A percentile compares a stretch with the other conserved stretches of the same genome.
These are phyloP conservation scores for Annona cherimola DNA, from an alignment of 164 flowering plant genomes.

Conservation along the genomic window DNA sequence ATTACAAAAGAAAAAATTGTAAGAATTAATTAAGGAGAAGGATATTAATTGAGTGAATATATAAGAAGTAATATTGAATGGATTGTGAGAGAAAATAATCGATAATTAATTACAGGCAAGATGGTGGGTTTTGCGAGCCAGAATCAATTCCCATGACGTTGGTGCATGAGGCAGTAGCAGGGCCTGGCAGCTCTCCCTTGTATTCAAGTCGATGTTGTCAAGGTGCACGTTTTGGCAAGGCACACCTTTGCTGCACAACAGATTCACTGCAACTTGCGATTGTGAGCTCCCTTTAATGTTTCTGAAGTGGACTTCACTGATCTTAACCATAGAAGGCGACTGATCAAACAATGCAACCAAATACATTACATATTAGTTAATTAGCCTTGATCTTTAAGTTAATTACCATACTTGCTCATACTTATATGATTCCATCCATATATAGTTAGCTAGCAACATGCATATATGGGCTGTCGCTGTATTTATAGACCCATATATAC, in stretches of 20 bases:
- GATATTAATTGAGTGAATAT: too few species aligned
- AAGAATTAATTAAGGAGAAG: too few species aligned
- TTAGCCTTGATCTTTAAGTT: too few species aligned
- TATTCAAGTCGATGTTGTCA: slow-evolving; percentile 18
- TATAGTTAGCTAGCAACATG: too few species aligned
- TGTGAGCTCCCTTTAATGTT: slow-evolving; percentile 23
- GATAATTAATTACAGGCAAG: background rate
- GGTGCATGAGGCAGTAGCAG: slow-evolving; percentile 9
- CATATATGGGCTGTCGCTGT: too few species aligned
- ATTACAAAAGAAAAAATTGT: too few species aligned
- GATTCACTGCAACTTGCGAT: slow-evolving; percentile 8
- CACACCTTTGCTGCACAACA: slow-evolving; percentile 13
- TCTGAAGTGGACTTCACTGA: slow-evolving; percentile 15
- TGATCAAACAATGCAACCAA: background rate
- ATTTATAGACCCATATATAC: too few species aligned
- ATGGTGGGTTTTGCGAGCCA: slow-evolving; percentile 5
- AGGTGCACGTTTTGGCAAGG: slow-evolving; percentile 19
- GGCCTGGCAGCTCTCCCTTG: slow-evolving; percentile 4
- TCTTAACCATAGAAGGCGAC: slow-evolving; percentile 18
- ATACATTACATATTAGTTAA: too few species aligned
- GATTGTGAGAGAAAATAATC: too few species aligned
- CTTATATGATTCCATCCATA: too few species aligned
- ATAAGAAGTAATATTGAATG: too few species aligned
- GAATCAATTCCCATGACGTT: slow-evolving; percentile 3
- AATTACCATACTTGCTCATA: too few species aligned